Conservation (phyloP, 495 filamentous ascomycete genomes). For the Tetracladium setigerum region DNA sequence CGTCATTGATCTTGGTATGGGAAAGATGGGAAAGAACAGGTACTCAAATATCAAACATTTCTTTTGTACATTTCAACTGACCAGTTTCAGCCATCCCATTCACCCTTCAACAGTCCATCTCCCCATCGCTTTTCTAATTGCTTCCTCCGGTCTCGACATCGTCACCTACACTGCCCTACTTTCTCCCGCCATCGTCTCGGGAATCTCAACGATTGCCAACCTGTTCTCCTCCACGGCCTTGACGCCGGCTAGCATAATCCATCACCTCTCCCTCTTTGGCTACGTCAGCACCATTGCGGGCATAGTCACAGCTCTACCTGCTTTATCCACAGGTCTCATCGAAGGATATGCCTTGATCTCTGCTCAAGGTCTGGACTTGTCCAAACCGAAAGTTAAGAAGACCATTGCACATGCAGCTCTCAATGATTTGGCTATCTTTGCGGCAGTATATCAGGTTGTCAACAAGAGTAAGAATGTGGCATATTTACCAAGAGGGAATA, state of each 20-base stretch:
- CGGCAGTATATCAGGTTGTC: conserved; percentile 2
- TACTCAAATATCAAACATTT: no score
- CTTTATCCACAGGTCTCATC: not conserved
- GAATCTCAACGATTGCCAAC: no score
- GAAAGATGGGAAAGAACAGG: no score
- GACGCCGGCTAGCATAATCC: no score
- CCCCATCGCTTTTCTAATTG: conserved; percentile 2
- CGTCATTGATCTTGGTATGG: no score
- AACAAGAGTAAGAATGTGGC: not conserved
- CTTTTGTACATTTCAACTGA: no score
- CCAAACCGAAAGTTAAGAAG: not conserved
- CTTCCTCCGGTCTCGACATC: not conserved
- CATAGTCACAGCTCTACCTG: conserved; percentile 5
- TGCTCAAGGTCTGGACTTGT: not conserved
- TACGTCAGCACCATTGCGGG: not conserved
- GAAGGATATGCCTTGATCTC: conserved; percentile 4
- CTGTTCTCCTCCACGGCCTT: no score
- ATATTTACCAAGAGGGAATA: not conserved
- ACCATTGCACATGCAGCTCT: not conserved
- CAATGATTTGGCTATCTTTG: conserved; percentile 1
- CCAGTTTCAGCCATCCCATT: not conserved
- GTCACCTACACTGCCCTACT: not conserved
- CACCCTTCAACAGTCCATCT: conserved; percentile 5
- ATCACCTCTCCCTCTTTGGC: not conserved
- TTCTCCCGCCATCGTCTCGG: not conserved